Conservation (phyloP, 2,329 filamentous ascomycete genomes). For the Pyrenochaeta sp. region DNA sequence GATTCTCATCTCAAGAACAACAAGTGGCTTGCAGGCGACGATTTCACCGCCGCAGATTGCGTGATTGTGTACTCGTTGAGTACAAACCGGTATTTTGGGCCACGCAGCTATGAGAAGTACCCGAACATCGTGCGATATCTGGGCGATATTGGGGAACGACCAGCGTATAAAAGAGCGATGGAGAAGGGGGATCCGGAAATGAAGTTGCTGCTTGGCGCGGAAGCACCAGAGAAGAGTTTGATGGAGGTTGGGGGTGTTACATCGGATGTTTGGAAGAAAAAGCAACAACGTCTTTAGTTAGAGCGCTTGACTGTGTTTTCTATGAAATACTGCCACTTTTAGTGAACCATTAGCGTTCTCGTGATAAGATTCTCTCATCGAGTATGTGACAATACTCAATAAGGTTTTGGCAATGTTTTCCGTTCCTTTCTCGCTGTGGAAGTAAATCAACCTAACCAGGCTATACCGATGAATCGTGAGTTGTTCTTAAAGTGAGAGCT, state of each 20-base stretch:
- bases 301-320: too few species aligned
- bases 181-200: slow-evolving; percentile 58
- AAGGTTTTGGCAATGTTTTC: too few species aligned
- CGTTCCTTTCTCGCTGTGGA: too few species aligned
- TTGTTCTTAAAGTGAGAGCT: too few species aligned
- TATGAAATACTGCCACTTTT: too few species aligned
- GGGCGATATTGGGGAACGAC: slow-evolving; percentile 21
- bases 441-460: too few species aligned
- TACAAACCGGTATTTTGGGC: slow-evolving; percentile 63
- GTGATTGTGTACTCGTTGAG: slow-evolving; percentile 69
- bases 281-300: neutral
- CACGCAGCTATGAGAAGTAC: slow-evolving; percentile 19
- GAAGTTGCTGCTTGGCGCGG: slow-evolving; percentile 31
- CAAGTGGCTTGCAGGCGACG: slow-evolving; percentile 65
- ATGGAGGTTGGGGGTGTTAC: slow-evolving; percentile 21
- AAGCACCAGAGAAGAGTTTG: slow-evolving; percentile 23
- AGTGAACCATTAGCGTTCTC: too few species aligned
- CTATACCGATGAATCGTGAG: too few species aligned
- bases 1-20: slow-evolving; percentile 58
- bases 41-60: slow-evolving; percentile 71
- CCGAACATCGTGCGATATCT: slow-evolving; percentile 29
- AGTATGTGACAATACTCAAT: too few species aligned
- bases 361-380: too few species aligned
- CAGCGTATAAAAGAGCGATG: slow-evolving; percentile 58
- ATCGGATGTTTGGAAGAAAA: slow-evolving; percentile 27